Percentiles rank a stretch among this genome's conserved stretches.
These are phyloP conservation scores for Striga asiatica DNA, from an alignment of 257 asterid species.

Conservation along the genomic window DNA sequence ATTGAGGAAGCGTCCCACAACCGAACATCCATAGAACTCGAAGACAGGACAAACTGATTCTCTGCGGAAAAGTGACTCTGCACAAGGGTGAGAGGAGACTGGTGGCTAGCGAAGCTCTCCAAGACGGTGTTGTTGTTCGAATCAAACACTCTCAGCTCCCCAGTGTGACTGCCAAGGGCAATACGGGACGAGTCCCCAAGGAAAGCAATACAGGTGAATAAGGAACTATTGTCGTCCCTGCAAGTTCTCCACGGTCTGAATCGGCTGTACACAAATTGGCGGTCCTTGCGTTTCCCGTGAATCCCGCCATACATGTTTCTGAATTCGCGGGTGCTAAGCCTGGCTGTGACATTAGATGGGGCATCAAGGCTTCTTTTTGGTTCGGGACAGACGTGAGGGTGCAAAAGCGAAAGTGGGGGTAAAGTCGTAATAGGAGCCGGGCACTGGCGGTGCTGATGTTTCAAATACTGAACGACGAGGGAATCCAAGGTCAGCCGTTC, in stretches of 20 bases:
- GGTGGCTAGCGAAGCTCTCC: constrained; percentile 79
- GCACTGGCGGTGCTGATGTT: constrained; percentile 98
- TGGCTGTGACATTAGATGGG: constrained; percentile 84
- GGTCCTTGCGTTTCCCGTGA: constrained; percentile 86
- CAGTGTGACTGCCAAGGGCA: constrained; percentile 79
- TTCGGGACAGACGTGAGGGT: constrained; percentile 96
- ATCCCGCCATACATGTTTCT: constrained; percentile 64
- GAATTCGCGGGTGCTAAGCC: constrained; percentile 84
- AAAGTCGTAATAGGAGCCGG: constrained; percentile 97
- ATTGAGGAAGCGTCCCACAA: constrained; percentile 77
- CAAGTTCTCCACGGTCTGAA: constrained; percentile 98
- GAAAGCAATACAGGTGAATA: constrained; percentile 68
- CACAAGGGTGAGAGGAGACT: constrained; percentile 65
- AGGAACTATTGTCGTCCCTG: constrained; percentile 62
- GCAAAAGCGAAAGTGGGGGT: constrained; percentile 95
- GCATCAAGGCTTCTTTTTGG: constrained; percentile 86
- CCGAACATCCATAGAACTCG: constrained; percentile 76
- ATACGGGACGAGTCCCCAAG: constrained; percentile 81
- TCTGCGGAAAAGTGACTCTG: constrained; percentile 61
- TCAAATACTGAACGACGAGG: constrained; percentile 80
- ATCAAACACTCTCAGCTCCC: constrained; percentile 82
- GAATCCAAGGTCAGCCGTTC: constrained; percentile 89
- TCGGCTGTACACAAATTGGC: constrained; percentile 85
- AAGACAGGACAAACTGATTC: constrained; percentile 64
- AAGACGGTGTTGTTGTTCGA: constrained; percentile 58